These are phyloP conservation scores for Komagataella mondaviorum DNA, from an alignment of 805 yeast species.

Conservation along the genomic window DNA sequence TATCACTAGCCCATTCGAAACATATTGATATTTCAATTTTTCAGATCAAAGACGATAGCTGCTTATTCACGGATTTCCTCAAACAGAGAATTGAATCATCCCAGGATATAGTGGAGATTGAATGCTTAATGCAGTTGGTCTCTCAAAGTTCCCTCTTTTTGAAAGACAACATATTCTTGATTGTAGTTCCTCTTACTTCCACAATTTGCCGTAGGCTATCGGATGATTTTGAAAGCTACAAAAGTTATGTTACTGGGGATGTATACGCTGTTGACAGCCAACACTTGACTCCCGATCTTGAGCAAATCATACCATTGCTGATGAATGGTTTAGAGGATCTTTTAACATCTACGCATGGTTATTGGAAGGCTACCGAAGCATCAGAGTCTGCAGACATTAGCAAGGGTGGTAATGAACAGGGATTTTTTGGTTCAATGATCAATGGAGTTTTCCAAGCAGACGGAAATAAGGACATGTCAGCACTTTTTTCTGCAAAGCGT, in stretches of 20 bases:
- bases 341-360: constrained; percentile 43
- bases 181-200: not conserved
- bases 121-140: not conserved
- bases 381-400: constrained; percentile 6
- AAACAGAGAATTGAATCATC: not conserved
- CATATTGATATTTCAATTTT: not conserved
- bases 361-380: constrained; percentile 23
- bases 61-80: not conserved
- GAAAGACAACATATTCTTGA: not conserved
- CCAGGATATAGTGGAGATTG: not conserved
- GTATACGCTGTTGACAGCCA: constrained; percentile 6
- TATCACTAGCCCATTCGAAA: constrained; percentile 16
- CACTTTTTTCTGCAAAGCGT: constrained; percentile 38
- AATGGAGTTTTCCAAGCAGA: constrained; percentile 73
- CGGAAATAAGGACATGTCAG: constrained; percentile 36
- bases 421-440: constrained; percentile 55
- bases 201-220: not conserved
- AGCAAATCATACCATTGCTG: constrained; percentile 29
- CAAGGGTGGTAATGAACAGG: constrained; percentile 22
- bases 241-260: constrained; percentile 1
- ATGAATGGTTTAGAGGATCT: constrained; percentile 55
- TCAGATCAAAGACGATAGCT: not conserved
- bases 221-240: constrained; percentile 9
- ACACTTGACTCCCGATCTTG: constrained; percentile 17
- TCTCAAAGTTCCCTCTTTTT: not conserved